Evolutionary conservation across 2,329 filamentous ascomycete species (phyloP).

Genomic region (Cladosporium oxysporum): DNA sequence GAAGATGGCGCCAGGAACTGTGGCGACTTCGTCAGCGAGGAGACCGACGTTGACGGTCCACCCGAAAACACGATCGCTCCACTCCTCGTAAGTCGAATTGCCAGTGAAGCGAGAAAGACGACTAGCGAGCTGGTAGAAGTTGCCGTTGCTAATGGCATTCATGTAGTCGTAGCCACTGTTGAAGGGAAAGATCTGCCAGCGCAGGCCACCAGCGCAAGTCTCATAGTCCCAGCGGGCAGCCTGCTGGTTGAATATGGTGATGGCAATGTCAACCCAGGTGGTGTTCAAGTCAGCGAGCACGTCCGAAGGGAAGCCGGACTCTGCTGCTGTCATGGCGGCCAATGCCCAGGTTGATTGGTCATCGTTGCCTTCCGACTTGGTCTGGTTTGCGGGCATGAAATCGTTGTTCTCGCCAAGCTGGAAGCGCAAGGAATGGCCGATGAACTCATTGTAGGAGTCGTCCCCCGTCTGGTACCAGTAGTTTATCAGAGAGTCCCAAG

Average conservation of each 20-base stretch:
- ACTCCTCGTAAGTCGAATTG: slow-evolving; percentile 60
- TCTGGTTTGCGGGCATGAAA: slow-evolving; percentile 55
- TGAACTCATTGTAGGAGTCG: slow-evolving; percentile 59
- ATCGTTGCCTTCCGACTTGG: slow-evolving; percentile 48
- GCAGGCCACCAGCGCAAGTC: slow-evolving; percentile 71
- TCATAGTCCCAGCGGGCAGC: slow-evolving; percentile 66
- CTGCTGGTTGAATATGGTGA: slow-evolving; percentile 79
- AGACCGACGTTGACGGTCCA: slow-evolving; percentile 62
- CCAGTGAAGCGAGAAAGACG: slow-evolving; percentile 41
- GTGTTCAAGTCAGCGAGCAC: slow-evolving; percentile 64
- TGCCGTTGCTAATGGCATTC: slow-evolving; percentile 77
- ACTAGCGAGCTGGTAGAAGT: slow-evolving; percentile 79
- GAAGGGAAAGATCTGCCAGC: slow-evolving; percentile 79
- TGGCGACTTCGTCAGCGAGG: slow-evolving; percentile 39
- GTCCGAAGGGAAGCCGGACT: slow-evolving; percentile 66
- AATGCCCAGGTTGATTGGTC: slow-evolving; percentile 77
- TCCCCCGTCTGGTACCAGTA: slow-evolving; percentile 70
- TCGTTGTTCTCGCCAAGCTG: slow-evolving; percentile 62
- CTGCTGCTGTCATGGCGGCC: slow-evolving; percentile 76
- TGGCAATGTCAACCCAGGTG: slow-evolving; percentile 70
- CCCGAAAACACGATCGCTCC: slow-evolving; percentile 67
- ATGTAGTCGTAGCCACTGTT: slow-evolving; percentile 84
- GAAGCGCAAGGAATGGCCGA: slow-evolving; percentile 60
- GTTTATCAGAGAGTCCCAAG: slow-evolving; percentile 69
- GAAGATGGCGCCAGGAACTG: slow-evolving; percentile 44